Percentiles rank a stretch among this genome's conserved stretches.
Conservation (phyloP, 768 basidiomycete species). For the Chlorophyllum brunneum region DNA sequence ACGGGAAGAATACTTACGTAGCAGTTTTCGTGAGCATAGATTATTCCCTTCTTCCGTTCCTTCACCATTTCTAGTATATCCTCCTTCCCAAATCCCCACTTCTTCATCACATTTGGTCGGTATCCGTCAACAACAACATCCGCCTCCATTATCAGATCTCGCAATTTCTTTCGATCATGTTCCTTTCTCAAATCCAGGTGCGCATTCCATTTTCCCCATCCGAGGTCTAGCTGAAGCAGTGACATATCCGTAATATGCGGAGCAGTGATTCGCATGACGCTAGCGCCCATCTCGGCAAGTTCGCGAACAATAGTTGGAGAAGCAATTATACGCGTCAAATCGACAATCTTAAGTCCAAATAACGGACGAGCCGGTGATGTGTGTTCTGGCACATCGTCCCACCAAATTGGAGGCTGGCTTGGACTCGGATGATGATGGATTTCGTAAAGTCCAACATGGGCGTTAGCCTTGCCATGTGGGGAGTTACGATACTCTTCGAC, state of each 20-base stretch:
- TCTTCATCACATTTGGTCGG: conserved; percentile 24
- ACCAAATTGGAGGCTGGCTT: conserved; percentile 18
- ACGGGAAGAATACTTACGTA: conserved; percentile 15
- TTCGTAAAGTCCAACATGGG: conserved; percentile 22
- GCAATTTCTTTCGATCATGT: conserved; percentile 16
- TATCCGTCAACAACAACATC: conserved; percentile 28
- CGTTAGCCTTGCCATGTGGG: conserved; percentile 22
- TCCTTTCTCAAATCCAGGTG: conserved; percentile 22
- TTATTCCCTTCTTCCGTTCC: conserved; percentile 18
- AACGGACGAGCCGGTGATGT: conserved; percentile 17
- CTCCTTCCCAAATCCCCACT: conserved; percentile 27
- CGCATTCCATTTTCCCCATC: conserved; percentile 26
- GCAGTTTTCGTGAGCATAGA: conserved; percentile 25
- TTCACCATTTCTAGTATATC: conserved; percentile 21
- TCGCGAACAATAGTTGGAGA: conserved; percentile 20
- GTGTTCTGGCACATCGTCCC: conserved; percentile 14
- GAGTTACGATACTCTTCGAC: conserved; percentile 19
- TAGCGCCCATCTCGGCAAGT: conserved; percentile 26
- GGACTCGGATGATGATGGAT: conserved; percentile 20
- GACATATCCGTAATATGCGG: conserved; percentile 22
- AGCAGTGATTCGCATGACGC: conserved; percentile 24
- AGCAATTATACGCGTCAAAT: conserved; percentile 27
- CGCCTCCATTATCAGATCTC: conserved; percentile 19
- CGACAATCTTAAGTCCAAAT: conserved; percentile 23
- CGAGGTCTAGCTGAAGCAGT: conserved; percentile 18